Base-by-base conservation (phyloP, 225 moss, liverwort and hornwort genomes). In the Bryum argenteum region DNA sequence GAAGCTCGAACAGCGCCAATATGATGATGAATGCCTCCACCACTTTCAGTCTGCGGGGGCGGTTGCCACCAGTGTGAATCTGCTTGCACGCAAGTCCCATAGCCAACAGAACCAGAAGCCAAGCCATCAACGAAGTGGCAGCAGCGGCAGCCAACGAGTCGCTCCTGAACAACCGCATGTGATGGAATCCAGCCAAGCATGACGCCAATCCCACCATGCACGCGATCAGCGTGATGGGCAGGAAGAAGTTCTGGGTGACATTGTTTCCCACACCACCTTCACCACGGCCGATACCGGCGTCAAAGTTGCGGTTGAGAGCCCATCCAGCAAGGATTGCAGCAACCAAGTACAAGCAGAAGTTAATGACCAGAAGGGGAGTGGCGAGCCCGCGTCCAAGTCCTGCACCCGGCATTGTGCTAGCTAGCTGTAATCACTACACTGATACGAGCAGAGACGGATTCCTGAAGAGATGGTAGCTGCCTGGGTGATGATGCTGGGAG, bases 11-110 rank as follows among this genome's bases (percentile, higher is more conserved):
- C 4, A 72, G 0, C 9, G 84, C 74, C 39, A 84, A 23, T 17
- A 81, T 75, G 22, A 83, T 83, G 0, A 84, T 37, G 5, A 78
- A 58, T 0, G 78, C 78, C 18, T 84, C 81, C 61, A 84, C 72
- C 11, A 69, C 50, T 84, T 5, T 84, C 81, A 85, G 1, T 82
- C 85, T 76, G 0, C 10, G n/a, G 0, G 72, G 76, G 12, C 85
- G 85, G 63, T 77, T 6, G 0, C 76, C 73, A 14, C 82, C 70
- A 0, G 33, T 76, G 54, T 85, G 79, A 9, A 85, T 85, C 60
- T 85, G 40, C 68, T 82, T 85, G 54, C 44, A 37, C 0, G 85
- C 85, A 48, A 82, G 67, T 13, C 84, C 84, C 84, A 81, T 78
- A 10, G 84, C 81, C 3, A 85, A 73, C 1, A 85, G 76, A 18